Percentiles rank a stretch among this genome's conserved stretches.
These are phyloP conservation scores for Candida maesae DNA, from an alignment of 805 yeast genomes.

Conservation along the genomic window DNA sequence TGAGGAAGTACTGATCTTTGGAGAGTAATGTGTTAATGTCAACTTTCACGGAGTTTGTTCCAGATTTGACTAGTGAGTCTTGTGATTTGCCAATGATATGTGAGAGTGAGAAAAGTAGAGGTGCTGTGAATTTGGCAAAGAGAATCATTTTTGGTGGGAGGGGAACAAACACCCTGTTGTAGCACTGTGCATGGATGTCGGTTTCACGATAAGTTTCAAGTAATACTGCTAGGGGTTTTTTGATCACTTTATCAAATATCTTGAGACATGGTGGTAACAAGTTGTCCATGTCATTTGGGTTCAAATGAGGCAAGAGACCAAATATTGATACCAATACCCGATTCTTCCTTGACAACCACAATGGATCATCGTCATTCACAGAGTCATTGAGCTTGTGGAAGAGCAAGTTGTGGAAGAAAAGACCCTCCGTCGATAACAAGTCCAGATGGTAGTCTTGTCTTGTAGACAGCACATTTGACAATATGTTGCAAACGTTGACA, in stretches of 20 bases:
- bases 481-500: slow-evolving; percentile 8
- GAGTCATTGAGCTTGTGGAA: slow-evolving; percentile 1
- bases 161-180: slow-evolving; percentile 16
- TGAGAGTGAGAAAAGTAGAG: slow-evolving; percentile 21
- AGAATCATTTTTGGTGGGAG: slow-evolving; percentile 16
- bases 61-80: slow-evolving; percentile 6
- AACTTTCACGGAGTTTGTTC: not conserved
- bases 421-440: slow-evolving; percentile 5
- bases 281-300: slow-evolving; percentile 14
- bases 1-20: slow-evolving; percentile 18
- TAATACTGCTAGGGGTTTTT: slow-evolving; percentile 6
- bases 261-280: slow-evolving; percentile 13
- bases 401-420: slow-evolving; percentile 6
- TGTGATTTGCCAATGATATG: slow-evolving; percentile 18
- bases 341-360: slow-evolving; percentile 1
- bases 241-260: slow-evolving; percentile 8
- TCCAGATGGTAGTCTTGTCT: slow-evolving; percentile 10
- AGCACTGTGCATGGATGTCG: slow-evolving; percentile 14
- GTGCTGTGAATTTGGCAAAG: slow-evolving; percentile 17
- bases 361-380: not conserved
- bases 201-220: slow-evolving; percentile 2
- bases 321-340: slow-evolving; percentile 15
- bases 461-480: slow-evolving; percentile 7
- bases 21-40: slow-evolving; percentile 17
- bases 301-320: slow-evolving; percentile 21